Evolutionary conservation across 495 filamentous ascomycete species (phyloP).

Genomic region (Aspergillus baeticus): DNA sequence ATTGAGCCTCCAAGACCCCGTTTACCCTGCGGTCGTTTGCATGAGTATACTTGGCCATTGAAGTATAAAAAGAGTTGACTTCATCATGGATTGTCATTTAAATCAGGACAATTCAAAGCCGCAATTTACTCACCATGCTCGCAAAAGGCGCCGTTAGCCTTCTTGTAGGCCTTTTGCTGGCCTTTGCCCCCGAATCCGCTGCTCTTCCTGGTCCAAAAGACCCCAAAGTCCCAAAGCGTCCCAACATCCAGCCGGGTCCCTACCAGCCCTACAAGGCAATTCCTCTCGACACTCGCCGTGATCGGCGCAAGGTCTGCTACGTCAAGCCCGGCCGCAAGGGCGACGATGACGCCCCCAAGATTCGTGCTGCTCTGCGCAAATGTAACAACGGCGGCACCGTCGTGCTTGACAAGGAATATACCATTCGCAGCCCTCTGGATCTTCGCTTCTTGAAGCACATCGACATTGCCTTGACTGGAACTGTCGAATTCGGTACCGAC

Average conservation of each 20-base stretch:
- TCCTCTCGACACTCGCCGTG: neutral
- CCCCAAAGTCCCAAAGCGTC: neutral
- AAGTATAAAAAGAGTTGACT: too few relatives aligned
- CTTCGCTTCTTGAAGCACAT: slow-evolving; percentile 11
- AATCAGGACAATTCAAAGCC: too few relatives aligned
- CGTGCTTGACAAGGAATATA: slow-evolving; percentile 1
- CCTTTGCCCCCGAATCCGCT: neutral
- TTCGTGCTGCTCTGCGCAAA: slow-evolving; percentile 4
- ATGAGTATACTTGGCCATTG: too few relatives aligned
- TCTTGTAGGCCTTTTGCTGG: neutral
- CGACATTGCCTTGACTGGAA: slow-evolving; percentile 10
- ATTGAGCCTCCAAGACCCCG: neutral
- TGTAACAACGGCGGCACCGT: slow-evolving; percentile 15
- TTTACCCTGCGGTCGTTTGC: neutral
- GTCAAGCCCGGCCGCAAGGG: slow-evolving; percentile 1
- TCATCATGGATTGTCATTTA: too few relatives aligned
- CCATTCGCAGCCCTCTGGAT: slow-evolving; percentile 2
- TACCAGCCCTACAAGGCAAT: slow-evolving; percentile 4
- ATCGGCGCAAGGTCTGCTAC: slow-evolving; percentile 6
- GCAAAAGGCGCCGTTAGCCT: neutral
- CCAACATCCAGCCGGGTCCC: slow-evolving; percentile 1
- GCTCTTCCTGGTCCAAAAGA: neutral
- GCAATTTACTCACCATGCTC: neutral
- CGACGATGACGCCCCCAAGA: neutral
- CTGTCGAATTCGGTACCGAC: slow-evolving; percentile 1